Conservation (phyloP, 1,139 yeast genomes). For the Magnusiomyces clavatus region DNA sequence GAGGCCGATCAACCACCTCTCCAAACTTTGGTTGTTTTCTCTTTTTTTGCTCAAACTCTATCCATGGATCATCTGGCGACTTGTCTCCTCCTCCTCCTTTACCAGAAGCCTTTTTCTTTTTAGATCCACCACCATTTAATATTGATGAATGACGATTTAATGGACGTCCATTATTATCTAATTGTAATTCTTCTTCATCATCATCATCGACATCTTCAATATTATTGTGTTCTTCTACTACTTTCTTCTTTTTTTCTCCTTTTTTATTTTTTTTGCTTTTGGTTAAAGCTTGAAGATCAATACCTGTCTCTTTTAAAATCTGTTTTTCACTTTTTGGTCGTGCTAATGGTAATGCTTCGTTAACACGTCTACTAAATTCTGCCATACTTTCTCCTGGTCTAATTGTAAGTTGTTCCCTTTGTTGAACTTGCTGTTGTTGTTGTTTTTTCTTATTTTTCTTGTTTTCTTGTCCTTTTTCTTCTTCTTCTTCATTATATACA, state of each 20-base stretch:
- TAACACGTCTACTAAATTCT: constrained; percentile 34
- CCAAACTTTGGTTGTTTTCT: constrained; percentile 33
- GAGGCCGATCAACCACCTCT: constrained; percentile 37
- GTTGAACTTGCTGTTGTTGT: neutral
- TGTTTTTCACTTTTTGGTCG: constrained; percentile 17
- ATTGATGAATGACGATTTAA: too few relatives aligned
- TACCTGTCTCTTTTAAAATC: neutral
- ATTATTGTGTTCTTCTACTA: constrained; percentile 10
- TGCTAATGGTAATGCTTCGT: constrained; percentile 35
- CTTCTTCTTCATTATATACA: constrained; percentile 3
- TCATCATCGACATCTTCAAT: constrained; percentile 19
- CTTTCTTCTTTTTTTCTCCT: constrained; percentile 9
- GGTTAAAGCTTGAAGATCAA: neutral
- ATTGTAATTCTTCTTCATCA: constrained; percentile 20
- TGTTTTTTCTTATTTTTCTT: constrained; percentile 3
- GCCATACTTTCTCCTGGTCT: constrained; percentile 31
- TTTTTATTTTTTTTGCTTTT: neutral
- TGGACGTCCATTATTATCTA: too few relatives aligned
- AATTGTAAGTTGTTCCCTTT: constrained; percentile 17
- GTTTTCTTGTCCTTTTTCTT: constrained; percentile 2
- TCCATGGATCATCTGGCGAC: constrained; percentile 37
- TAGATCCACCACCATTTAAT: constrained; percentile 9
- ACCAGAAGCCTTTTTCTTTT: too few relatives aligned
- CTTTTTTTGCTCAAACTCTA: constrained; percentile 23
- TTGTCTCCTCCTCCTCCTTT: constrained; percentile 24